Base-by-base conservation (phyloP, 306 rosid genomes). In the Corylus heterophylla region DNA sequence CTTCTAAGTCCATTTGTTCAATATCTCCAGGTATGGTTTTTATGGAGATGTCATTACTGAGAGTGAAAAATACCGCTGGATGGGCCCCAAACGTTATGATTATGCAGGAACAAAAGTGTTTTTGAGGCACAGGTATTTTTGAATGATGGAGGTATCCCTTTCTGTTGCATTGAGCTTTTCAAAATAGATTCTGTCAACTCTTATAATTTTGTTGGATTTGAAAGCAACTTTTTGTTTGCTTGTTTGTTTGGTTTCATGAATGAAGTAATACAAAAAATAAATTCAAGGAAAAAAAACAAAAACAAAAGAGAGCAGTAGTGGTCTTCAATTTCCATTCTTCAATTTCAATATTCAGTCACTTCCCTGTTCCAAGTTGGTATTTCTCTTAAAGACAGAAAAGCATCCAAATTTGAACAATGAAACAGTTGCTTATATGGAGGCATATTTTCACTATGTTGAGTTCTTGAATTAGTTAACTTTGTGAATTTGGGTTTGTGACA, bases 11-110 rank as follows among this genome's bases (percentile, higher is more conserved):
- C 56, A 80, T 71, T 37, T 83, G 78, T 79, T 47, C 69, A 18
- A 83, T 80, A 37, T 50, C 74, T 48, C 67, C 86, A 94, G 97
- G 90, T 94, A 94, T 77, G 98, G 98, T 59, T 94, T 94, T 88
- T 94, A 94, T 85, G 98, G 98, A 69, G 98, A 94, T 87, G 98
- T 94, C 82, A 94, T 94, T 81, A 70, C 87, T 44, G 95, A 94
- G 88, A 94, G 98, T 78, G 98, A 94, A 85, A 94, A 92, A 76
- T 90, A 85, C 82, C 97, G 95, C 31, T 94, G 98, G 98, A 94
- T 94, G 98, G 98, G 98, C 54, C 98, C 98, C 76, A 86, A 27
- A 69, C 93, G 98, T 48, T 94, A 94, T 73, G 98, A 94, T 87
- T 92, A 88, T 83, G 97, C 98, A 0, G 98, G 98, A 76, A 91